phyloP scores from a whole-genome alignment of 164 flowering plant genomes.

The Echeveria elegans region DNA sequence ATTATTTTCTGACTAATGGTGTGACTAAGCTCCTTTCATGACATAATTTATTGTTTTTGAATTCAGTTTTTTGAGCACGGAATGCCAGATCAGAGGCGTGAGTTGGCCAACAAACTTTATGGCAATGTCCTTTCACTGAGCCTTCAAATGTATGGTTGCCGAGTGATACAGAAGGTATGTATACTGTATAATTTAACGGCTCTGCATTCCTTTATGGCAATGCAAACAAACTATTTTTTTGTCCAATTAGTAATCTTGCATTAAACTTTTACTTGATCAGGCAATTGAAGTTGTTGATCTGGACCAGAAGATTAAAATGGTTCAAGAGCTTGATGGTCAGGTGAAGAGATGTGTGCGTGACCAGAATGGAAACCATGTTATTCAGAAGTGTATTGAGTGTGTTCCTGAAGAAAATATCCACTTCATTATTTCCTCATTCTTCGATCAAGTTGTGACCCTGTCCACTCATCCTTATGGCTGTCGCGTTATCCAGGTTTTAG shows the following conservation, averaged over 20 bases:
- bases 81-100: constrained; percentile 56
- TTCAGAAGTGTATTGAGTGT: constrained; percentile 80
- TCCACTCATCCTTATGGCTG: constrained; percentile 98
- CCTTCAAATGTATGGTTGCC: constrained; percentile 90
- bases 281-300: constrained; percentile 96
- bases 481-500: constrained; percentile 89
- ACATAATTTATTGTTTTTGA: neutral
- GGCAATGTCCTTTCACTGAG: constrained; percentile 73
- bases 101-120: constrained; percentile 59
- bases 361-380: constrained; percentile 24
- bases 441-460: constrained; percentile 81
- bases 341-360: constrained; percentile 95
- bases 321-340: constrained; percentile 85
- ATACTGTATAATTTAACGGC: no score
- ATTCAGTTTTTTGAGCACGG: constrained; percentile 92
- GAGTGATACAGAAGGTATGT: constrained; percentile 82
- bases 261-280: constrained; percentile 22
- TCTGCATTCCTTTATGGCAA: neutral
- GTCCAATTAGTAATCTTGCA: neutral
- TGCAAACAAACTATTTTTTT: neutral
- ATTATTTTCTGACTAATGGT: neutral
- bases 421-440: constrained; percentile 72
- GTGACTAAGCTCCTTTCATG: no score
- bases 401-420: constrained; percentile 87
- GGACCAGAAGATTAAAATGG: constrained; percentile 92